phyloP scores from a whole-genome alignment of 2,329 filamentous ascomycete genomes.

The Verticillium dahliae region DNA sequence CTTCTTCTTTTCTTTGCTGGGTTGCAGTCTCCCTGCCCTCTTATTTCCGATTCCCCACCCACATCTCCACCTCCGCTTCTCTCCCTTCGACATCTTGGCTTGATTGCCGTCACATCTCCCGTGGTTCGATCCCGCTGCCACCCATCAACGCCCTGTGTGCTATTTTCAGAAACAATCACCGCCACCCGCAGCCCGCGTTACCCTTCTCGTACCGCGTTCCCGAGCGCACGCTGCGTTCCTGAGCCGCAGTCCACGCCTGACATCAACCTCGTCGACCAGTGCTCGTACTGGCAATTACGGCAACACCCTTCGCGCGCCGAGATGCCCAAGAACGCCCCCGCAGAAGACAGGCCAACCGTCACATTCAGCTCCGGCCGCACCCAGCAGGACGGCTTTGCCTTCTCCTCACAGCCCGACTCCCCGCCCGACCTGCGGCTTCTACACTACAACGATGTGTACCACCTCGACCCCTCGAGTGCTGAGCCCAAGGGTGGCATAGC shows the following conservation, averaged over 20 bases:
- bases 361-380: slow-evolving; percentile 22
- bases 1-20: background rate
- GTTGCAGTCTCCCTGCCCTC: too few relatives aligned
- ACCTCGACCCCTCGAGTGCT: slow-evolving; percentile 67
- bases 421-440: slow-evolving; percentile 70
- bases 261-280: background rate
- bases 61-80: background rate
- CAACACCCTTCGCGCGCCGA: background rate
- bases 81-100: background rate
- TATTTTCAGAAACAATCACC: background rate
- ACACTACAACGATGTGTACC: slow-evolving; percentile 94
- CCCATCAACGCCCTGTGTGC: background rate
- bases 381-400: slow-evolving; percentile 1
- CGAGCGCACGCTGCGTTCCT: background rate
- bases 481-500: slow-evolving; percentile 79
- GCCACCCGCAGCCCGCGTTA: background rate
- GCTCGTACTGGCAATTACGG: background rate
- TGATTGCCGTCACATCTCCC: background rate
- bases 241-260: background rate
- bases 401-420: slow-evolving; percentile 9
- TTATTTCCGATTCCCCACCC: background rate
- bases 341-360: slow-evolving; percentile 12
- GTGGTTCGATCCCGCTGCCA: background rate
- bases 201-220: background rate
- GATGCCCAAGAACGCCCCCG: slow-evolving; percentile 10